Conservation (phyloP, 495 filamentous ascomycete genomes). For the Xylaria telfairii region DNA sequence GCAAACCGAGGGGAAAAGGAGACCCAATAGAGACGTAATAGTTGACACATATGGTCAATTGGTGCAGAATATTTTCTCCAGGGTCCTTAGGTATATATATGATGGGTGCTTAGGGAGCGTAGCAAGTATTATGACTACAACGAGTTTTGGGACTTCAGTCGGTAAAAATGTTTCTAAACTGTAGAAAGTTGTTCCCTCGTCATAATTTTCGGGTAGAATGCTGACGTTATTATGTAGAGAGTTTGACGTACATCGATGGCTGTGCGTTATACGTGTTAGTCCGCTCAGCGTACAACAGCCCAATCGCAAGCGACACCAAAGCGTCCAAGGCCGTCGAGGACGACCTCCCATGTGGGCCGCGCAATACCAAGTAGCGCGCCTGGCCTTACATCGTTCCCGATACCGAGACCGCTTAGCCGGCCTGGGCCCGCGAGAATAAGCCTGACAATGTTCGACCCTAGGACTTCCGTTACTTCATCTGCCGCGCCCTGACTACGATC, state of each 20-base stretch:
- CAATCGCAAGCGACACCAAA: constrained; percentile 57
- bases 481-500: neutral
- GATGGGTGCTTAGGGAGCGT: neutral
- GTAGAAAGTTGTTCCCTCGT: neutral
- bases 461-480: neutral
- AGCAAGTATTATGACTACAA: neutral
- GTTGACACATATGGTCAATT: neutral
- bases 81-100: neutral
- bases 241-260: neutral
- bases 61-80: neutral
- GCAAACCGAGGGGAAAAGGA: neutral
- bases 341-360: constrained; percentile 53
- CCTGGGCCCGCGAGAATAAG: constrained; percentile 51
- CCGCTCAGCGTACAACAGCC: constrained; percentile 34
- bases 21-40: neutral
- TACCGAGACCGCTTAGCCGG: constrained; percentile 35
- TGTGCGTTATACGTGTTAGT: neutral
- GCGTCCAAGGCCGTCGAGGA: constrained; percentile 38
- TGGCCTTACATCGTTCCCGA: constrained; percentile 28
- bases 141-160: neutral
- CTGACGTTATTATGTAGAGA: neutral
- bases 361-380: constrained; percentile 46
- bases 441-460: constrained; percentile 12
- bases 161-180: neutral
- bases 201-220: neutral